Evolutionary conservation across 1,139 yeast species (phyloP).

Genomic region (Saccharomyces hybrid): DNA sequence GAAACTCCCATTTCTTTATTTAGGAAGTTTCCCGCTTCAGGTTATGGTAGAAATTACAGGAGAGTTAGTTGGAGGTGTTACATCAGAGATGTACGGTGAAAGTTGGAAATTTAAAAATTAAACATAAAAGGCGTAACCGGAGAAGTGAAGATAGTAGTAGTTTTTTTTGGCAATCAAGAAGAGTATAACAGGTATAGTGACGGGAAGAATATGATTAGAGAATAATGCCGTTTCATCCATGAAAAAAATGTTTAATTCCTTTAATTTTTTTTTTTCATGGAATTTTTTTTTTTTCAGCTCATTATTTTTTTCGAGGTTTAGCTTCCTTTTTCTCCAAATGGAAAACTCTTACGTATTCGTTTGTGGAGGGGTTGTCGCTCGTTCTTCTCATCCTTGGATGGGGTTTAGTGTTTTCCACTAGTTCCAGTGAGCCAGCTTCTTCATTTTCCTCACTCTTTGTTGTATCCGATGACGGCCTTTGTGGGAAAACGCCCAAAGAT

Average conservation of each 20-base stretch:
- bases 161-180: background rate
- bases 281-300: background rate
- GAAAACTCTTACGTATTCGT: constrained; percentile 28
- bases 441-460: background rate
- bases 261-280: background rate
- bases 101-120: background rate
- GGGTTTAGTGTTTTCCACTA: constrained; percentile 28
- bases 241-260: background rate
- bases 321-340: constrained; percentile 20
- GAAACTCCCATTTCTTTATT: background rate
- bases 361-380: constrained; percentile 26
- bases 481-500: background rate
- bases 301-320: background rate
- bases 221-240: background rate
- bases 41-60: background rate
- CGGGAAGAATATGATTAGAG: background rate
- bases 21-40: background rate
- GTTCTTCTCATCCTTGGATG: constrained; percentile 29
- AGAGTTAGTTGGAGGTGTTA: background rate
- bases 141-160: background rate
- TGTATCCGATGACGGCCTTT: background rate
- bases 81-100: background rate
- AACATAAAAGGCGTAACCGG: background rate
- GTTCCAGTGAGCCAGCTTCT: constrained; percentile 7
- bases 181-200: background rate